These are phyloP conservation scores for Solanum pennellii DNA, from an alignment of 257 asterid genomes.

Conservation along the genomic window DNA sequence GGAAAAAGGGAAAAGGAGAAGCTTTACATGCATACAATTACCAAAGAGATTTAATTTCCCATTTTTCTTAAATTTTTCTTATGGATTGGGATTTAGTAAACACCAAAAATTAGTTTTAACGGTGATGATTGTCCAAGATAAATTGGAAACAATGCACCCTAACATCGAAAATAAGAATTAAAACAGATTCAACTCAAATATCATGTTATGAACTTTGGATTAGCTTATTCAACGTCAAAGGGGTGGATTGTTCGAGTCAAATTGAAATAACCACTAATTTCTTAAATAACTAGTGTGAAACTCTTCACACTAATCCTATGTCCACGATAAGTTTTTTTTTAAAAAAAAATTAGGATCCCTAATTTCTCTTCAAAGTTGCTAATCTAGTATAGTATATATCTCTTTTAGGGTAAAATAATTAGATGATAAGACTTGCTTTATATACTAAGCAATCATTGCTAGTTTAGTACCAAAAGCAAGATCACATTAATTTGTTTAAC, in stretches of 20 bases:
- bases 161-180: too few relatives aligned
- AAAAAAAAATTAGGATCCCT: not conserved
- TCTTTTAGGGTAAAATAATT: not conserved
- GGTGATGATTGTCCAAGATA: not conserved
- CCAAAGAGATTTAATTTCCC: not conserved
- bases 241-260: not conserved
- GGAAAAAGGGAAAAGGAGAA: slow-evolving; percentile 9
- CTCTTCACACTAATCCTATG: not conserved
- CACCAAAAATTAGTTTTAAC: not conserved
- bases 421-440: not conserved
- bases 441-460: not conserved
- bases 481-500: too few relatives aligned
- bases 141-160: not conserved
- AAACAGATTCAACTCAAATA: too few relatives aligned
- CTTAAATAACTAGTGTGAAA: too few relatives aligned
- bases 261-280: not conserved
- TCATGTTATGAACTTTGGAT: not conserved
- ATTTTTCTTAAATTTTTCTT: not conserved
- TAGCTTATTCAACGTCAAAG: not conserved
- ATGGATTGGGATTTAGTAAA: not conserved
- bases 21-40: not conserved
- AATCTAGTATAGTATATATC: not conserved
- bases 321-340: not conserved
- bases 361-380: not conserved
- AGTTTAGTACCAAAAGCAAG: not conserved